phyloP scores from a whole-genome alignment of 1,139 yeast genomes.

The Yamadazyma taylorii region DNA sequence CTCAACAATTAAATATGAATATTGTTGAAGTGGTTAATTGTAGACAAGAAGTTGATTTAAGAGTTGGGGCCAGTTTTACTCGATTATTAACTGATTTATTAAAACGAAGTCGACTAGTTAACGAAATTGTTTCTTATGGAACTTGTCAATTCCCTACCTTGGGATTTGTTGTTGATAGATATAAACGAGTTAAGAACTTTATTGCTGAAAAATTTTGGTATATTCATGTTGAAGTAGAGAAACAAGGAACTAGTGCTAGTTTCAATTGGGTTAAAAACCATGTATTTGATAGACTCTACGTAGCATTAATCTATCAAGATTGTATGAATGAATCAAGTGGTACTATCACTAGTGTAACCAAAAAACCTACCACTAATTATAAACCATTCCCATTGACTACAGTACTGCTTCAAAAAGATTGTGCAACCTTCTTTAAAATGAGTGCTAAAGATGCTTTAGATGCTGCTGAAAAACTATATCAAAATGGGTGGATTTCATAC shows the following conservation, averaged over 20 bases:
- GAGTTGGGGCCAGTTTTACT: constrained; percentile 90
- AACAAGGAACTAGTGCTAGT: constrained; percentile 24
- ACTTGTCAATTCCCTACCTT: constrained; percentile 97
- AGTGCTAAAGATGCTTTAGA: constrained; percentile 81
- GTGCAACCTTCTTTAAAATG: constrained; percentile 70
- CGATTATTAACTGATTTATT: constrained; percentile 63
- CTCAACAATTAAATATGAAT: constrained; percentile 60
- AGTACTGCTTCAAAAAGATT: constrained; percentile 89
- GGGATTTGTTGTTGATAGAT: constrained; percentile 96
- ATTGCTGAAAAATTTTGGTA: constrained; percentile 81
- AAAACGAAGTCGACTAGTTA: constrained; percentile 22
- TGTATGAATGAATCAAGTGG: constrained; percentile 54
- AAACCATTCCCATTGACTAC: constrained; percentile 93
- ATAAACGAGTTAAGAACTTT: constrained; percentile 70
- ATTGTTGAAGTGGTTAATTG: constrained; percentile 84
- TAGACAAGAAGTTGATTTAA: constrained; percentile 80
- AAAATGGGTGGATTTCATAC: constrained; percentile 82
- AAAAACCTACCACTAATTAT: constrained; percentile 70
- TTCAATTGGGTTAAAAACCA: constrained; percentile 71
- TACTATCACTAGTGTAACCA: constrained; percentile 49
- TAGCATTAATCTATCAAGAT: constrained; percentile 61
- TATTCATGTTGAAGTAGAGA: constrained; percentile 52
- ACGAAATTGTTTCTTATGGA: constrained; percentile 66
- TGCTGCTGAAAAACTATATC: constrained; percentile 84
- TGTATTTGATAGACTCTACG: constrained; percentile 71